Conservation (phyloP, 805 yeast species). For the Isabelozyma heimii region DNA sequence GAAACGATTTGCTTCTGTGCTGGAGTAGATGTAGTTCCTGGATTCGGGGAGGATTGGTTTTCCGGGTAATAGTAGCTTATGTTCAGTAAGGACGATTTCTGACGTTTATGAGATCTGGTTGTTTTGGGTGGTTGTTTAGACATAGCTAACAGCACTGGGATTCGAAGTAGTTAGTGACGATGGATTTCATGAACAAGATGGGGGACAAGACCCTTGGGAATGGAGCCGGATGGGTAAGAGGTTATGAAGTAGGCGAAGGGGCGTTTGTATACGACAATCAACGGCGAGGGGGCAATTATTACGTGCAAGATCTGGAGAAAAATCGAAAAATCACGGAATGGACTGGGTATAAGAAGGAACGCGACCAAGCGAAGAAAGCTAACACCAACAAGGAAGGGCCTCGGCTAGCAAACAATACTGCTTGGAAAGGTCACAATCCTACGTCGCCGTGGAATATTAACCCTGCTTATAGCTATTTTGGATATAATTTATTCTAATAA, state of each 20-base stretch:
- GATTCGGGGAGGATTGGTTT: not conserved
- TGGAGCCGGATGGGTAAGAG: not conserved
- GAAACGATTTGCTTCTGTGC: slow-evolving; percentile 4
- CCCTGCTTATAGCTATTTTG: not conserved
- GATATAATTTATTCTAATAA: not conserved
- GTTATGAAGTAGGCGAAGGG: too few species aligned
- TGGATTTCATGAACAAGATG: not conserved
- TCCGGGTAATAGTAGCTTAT: slow-evolving; percentile 24
- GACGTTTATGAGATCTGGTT: slow-evolving; percentile 31
- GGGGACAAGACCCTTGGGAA: not conserved
- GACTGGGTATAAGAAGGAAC: too few species aligned
- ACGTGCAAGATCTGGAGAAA: too few species aligned
- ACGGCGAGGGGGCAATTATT: too few species aligned
- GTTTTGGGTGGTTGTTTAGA: slow-evolving; percentile 12
- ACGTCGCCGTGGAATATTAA: too few species aligned
- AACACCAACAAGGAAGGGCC: too few species aligned
- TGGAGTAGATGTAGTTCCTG: slow-evolving; percentile 1
- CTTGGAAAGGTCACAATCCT: too few species aligned
- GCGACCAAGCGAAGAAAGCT: too few species aligned
- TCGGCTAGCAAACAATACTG: too few species aligned
- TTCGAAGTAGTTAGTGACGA: not conserved
- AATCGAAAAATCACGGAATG: too few species aligned
- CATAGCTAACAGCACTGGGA: slow-evolving; percentile 8
- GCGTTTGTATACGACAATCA: too few species aligned
- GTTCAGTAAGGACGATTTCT: slow-evolving; percentile 33